A percentile compares a stretch with the other conserved stretches of the same genome.
phyloP scores from a whole-genome alignment of 164 flowering plant genomes.

The Dillenia turbinata region DNA sequence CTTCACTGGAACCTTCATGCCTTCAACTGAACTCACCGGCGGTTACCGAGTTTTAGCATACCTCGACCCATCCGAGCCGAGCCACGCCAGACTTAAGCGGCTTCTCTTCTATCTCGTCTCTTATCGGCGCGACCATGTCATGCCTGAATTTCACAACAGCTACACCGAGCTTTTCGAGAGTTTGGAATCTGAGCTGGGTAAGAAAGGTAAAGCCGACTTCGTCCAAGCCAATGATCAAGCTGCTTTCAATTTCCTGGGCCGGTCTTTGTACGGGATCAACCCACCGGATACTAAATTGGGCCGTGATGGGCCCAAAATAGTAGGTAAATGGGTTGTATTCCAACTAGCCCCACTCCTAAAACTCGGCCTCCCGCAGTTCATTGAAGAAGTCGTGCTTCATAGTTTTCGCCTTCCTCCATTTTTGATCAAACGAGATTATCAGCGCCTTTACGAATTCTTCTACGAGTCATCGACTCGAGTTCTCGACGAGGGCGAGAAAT shows the following conservation, averaged over 20 bases:
- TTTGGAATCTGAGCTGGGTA: slow-evolving; percentile 45
- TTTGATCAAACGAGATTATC: slow-evolving; percentile 51
- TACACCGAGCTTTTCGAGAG: slow-evolving; percentile 38
- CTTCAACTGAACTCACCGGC: slow-evolving; percentile 71
- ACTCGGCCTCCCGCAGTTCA: slow-evolving; percentile 52
- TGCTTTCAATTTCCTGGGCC: slow-evolving; percentile 53
- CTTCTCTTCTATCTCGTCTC: slow-evolving; percentile 54
- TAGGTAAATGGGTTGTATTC: slow-evolving; percentile 59
- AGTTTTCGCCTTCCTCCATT: slow-evolving; percentile 52
- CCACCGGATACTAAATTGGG: slow-evolving; percentile 55
- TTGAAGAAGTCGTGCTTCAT: slow-evolving; percentile 59
- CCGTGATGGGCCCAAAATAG: slow-evolving; percentile 39
- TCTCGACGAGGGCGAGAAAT: slow-evolving; percentile 54
- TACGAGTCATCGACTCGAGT: slow-evolving; percentile 27
- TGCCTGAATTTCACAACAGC: slow-evolving; percentile 58
- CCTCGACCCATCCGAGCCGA: slow-evolving; percentile 78
- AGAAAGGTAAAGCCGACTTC: slow-evolving; percentile 53
- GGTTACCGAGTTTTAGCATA: slow-evolving; percentile 77
- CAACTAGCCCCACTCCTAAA: slow-evolving; percentile 56
- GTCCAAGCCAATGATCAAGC: slow-evolving; percentile 46
- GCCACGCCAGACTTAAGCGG: slow-evolving; percentile 62
- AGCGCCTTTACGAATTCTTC: slow-evolving; percentile 62
- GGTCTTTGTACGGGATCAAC: slow-evolving; percentile 38
- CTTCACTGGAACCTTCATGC: slow-evolving; percentile 83
- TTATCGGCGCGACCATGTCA: slow-evolving; percentile 36